Conservation (phyloP, 768 basidiomycete genomes). For the Mrakia frigida region DNA sequence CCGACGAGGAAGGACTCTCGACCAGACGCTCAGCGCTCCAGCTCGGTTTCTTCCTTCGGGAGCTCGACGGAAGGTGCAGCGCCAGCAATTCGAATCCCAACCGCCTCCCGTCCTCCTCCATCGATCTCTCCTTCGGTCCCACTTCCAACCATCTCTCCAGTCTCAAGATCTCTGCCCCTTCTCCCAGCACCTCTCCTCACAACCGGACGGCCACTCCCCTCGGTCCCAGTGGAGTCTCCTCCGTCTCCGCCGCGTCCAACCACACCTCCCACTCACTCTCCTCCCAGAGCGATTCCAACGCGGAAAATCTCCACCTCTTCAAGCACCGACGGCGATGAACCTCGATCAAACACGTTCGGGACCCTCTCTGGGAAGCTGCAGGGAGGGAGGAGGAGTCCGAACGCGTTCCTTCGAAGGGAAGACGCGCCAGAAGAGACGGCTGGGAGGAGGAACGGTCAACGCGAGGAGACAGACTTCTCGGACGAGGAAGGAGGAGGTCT, state of each 20-base stretch:
- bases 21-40: not conserved
- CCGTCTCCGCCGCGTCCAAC: not conserved
- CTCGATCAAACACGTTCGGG: not conserved
- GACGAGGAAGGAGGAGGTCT: not conserved
- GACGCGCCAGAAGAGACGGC: not conserved
- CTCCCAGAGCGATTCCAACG: not conserved
- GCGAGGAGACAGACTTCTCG: not conserved
- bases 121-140: not conserved
- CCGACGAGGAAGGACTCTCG: not conserved
- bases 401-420: not conserved
- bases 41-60: not conserved
- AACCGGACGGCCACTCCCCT: not conserved
- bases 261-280: not conserved
- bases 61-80: not conserved
- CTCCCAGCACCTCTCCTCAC: constrained; percentile 5
- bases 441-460: not conserved
- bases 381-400: not conserved
- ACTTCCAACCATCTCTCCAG: not conserved
- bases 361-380: not conserved
- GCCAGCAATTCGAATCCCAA: not conserved
- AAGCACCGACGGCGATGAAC: not conserved
- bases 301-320: not conserved
- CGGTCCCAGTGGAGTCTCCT: not conserved
- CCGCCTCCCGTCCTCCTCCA: not conserved
- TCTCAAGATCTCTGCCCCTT: not conserved